Base-by-base conservation (phyloP, 768 basidiomycete species). In the Tricholomella constricta region DNA sequence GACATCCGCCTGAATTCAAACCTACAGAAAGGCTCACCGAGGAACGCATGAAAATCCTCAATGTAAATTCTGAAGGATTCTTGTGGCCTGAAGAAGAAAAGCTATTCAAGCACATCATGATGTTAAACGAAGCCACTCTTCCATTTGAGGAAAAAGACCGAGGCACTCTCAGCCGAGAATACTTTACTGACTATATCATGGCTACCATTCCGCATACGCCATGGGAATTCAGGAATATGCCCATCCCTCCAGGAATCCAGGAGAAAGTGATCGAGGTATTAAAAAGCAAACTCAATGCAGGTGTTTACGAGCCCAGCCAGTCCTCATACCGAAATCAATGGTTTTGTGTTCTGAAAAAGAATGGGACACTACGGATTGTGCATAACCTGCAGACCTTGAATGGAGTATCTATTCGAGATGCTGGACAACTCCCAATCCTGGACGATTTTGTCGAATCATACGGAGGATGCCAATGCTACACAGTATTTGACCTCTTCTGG, bases 1-100 rank as follows among this genome's bases (percentile, higher is more conserved):
- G n/a, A 4, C 42, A 47, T 15, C 22, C 23, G 11, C 19, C 46
- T 5, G 43, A 44, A 27, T 55, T 60, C 51, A 45, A 43, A 17
- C 35, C 36, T 1, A 15, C 7, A 52, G 0, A n/a, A 42, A 34
- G 9, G 20, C 22, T 17, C 6, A 20, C 23, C 27, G 23, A 46
- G 27, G 45, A 29, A 15, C 45, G 20, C 0, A 43, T 55, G 0
- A 52, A n/a, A 10, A 35, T 35, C 15, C 34, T 11, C 5, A 35
- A 35, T 35, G 34, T 35, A 35, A 35, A 35, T 11, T 4, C 10
- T 11, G 15, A 35, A 6, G 34, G 34, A 6, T 29, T 29, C 29
- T 11, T 29, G 11, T 29, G 29, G 29, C 29, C 29, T 6, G 29
- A 29, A 29, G 29, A 29, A 11, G 29, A 29, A 11, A 29, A 29